A percentile compares a stretch with the other conserved stretches of the same genome.
These are phyloP conservation scores for Verticillium nubilum DNA, from an alignment of 2,329 filamentous ascomycete genomes.

Conservation along the genomic window DNA sequence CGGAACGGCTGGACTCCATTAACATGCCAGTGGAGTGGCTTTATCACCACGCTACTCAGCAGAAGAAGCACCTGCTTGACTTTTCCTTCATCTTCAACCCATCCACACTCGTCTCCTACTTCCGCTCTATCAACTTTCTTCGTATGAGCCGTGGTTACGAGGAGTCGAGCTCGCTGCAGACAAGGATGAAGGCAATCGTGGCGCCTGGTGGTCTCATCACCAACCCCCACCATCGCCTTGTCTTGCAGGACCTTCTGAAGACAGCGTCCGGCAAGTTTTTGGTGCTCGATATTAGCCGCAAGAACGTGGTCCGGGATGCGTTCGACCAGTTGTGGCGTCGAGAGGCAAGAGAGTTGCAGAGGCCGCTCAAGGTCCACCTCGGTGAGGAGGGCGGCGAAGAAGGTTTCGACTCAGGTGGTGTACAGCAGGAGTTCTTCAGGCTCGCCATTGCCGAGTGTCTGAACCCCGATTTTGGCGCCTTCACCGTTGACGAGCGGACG, in stretches of 20 bases:
- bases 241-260: slow-evolving; percentile 57
- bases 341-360: slow-evolving; percentile 73
- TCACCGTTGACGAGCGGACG: slow-evolving; percentile 70
- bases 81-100: slow-evolving; percentile 76
- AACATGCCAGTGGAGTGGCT: slow-evolving; percentile 71
- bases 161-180: slow-evolving; percentile 54
- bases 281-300: slow-evolving; percentile 62
- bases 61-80: slow-evolving; percentile 69
- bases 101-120: slow-evolving; percentile 71
- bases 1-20: slow-evolving; percentile 69
- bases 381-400: slow-evolving; percentile 80
- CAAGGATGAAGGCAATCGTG: slow-evolving; percentile 50
- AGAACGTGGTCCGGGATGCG: slow-evolving; percentile 64
- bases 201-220: slow-evolving; percentile 49
- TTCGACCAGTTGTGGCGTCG: slow-evolving; percentile 88
- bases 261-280: slow-evolving; percentile 66
- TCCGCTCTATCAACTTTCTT: slow-evolving; percentile 82
- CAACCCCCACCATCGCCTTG: slow-evolving; percentile 52
- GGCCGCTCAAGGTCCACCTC: slow-evolving; percentile 83
- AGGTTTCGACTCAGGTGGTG: slow-evolving; percentile 88
- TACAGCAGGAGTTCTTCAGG: slow-evolving; percentile 95
- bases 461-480: slow-evolving; percentile 71
- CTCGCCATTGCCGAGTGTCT: slow-evolving; percentile 76
- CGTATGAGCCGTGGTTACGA: slow-evolving; percentile 79
- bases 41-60: slow-evolving; percentile 53